A percentile compares a stretch with the other conserved stretches of the same genome.
Evolutionary conservation across 2,329 filamentous ascomycete genomes (phyloP).

Genomic region (Phialophora macrospora): DNA sequence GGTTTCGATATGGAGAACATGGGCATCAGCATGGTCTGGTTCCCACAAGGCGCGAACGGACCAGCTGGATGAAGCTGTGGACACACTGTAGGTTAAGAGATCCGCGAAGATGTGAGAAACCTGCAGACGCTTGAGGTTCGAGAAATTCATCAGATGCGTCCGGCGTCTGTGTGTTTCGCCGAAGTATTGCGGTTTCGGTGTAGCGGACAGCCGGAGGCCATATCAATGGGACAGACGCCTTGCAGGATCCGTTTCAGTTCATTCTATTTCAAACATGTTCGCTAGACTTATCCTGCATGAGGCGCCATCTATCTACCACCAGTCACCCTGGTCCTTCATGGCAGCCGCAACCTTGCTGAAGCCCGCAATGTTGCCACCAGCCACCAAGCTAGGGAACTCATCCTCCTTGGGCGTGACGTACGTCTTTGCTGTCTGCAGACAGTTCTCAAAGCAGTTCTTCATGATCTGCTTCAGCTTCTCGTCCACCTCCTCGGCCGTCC

Average conservation of each 20-base stretch:
- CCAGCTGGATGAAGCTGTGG: no score
- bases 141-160: no score
- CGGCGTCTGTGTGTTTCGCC: no score
- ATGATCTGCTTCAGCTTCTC: slow-evolving; percentile 90
- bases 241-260: background rate
- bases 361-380: slow-evolving; percentile 94
- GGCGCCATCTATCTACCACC: slow-evolving; percentile 61
- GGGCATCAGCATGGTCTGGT: no score
- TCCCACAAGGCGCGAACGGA: no score
- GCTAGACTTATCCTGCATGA: background rate
- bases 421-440: slow-evolving; percentile 84
- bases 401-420: slow-evolving; percentile 79
- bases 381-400: slow-evolving; percentile 86
- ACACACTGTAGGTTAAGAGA: no score
- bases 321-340: slow-evolving; percentile 97
- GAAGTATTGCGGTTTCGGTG: no score
- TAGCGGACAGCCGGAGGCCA: background rate
- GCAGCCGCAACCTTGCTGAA: slow-evolving; percentile 95
- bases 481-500: slow-evolving; percentile 90
- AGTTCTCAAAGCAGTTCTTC: slow-evolving; percentile 90
- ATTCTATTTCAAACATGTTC: background rate
- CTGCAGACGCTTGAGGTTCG: no score
- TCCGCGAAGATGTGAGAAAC: no score
- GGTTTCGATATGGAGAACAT: no score
- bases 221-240: background rate